Evolutionary conservation across 257 asterid genomes (phyloP).

Genomic region (Hygrophila difformis): DNA sequence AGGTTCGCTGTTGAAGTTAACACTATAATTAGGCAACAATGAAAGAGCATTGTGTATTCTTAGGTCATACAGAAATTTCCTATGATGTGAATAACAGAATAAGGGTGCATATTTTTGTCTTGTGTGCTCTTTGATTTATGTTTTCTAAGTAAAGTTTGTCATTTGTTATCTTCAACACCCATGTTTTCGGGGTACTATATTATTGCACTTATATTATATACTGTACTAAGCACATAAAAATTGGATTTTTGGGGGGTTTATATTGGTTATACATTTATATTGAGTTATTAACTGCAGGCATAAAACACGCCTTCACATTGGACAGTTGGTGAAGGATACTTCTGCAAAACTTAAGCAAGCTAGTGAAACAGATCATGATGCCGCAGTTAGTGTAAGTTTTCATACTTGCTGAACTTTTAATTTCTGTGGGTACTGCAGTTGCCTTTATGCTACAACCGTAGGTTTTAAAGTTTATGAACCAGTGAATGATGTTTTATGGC

Average conservation of each 20-base stretch:
- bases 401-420: constrained; percentile 11
- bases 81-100: too few species aligned
- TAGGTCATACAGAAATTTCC: not conserved
- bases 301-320: constrained; percentile 75
- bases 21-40: too few species aligned
- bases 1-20: too few species aligned
- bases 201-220: not conserved
- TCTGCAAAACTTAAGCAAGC: constrained; percentile 83
- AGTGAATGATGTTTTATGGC: not conserved
- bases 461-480: not conserved
- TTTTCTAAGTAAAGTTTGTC: not conserved
- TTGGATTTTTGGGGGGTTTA: not conserved
- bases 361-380: constrained; percentile 63
- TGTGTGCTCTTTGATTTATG: not conserved
- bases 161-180: too few species aligned
- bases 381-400: constrained; percentile 59
- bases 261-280: too few species aligned
- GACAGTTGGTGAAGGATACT: constrained; percentile 73
- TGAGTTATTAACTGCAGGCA: constrained; percentile 37
- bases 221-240: not conserved
- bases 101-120: not conserved
- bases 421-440: not conserved
- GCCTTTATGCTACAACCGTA: not conserved
- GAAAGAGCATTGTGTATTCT: too few species aligned
- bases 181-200: too few species aligned